A percentile compares a stretch with the other conserved stretches of the same genome.
phyloP scores from a whole-genome alignment of 176 grass and related monocot genomes.

The Musa acuminata region DNA sequence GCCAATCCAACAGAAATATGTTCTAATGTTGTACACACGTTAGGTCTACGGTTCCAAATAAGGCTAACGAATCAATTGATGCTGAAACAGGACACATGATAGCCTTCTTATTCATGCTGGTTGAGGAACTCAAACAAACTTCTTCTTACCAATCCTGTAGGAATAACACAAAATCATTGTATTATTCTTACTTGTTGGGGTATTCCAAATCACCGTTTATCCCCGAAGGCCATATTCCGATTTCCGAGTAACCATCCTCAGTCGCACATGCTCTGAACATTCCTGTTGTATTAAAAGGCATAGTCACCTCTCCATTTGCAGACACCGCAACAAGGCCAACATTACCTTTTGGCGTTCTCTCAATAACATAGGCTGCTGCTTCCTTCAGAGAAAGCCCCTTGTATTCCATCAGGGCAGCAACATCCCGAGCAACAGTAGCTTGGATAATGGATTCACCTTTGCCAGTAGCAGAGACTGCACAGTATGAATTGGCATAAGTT shows the following conservation, averaged over 20 bases:
- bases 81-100: too few species aligned
- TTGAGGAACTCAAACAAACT: background rate
- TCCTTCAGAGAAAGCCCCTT: slow-evolving; percentile 43
- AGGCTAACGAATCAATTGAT: too few species aligned
- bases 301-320: slow-evolving; percentile 39
- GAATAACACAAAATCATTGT: background rate
- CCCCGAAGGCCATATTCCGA: slow-evolving; percentile 46
- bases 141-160: too few species aligned
- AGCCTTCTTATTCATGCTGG: too few species aligned
- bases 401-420: slow-evolving; percentile 59
- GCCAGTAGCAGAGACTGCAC: slow-evolving; percentile 80
- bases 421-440: slow-evolving; percentile 56
- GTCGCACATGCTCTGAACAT: slow-evolving; percentile 91
- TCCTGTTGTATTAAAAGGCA: slow-evolving; percentile 60
- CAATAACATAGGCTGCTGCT: slow-evolving; percentile 39
- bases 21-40: too few species aligned
- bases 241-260: slow-evolving; percentile 45
- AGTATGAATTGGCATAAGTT: slow-evolving; percentile 60
- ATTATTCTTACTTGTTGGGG: background rate
- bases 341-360: slow-evolving; percentile 36
- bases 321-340: slow-evolving; percentile 70
- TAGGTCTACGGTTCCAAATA: too few species aligned
- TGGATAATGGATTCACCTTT: slow-evolving; percentile 64
- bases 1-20: too few species aligned
- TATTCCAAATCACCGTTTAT: background rate